Percentiles rank a stretch among this genome's conserved stretches.
phyloP scores from a whole-genome alignment of 1,284 basidiomycete species.

The Apiotrichum mycotoxinovorans region DNA sequence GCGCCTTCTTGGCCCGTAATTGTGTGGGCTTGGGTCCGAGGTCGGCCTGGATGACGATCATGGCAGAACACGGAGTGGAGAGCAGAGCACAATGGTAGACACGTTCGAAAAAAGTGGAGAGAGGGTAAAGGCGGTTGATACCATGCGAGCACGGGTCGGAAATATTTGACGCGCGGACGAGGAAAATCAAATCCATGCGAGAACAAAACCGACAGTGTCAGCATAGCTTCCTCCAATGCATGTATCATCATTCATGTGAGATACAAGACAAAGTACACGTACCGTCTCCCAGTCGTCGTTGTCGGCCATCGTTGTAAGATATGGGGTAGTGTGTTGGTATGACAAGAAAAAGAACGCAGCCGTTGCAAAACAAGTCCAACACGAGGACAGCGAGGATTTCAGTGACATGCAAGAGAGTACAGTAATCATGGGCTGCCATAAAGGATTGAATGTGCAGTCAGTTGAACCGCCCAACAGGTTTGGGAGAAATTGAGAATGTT shows the following conservation, averaged over 20 bases:
- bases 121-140: too few relatives aligned
- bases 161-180: too few relatives aligned
- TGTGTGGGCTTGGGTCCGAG: conserved; percentile 2
- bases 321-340: background rate
- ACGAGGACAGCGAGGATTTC: background rate
- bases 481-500: too few relatives aligned
- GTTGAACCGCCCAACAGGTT: too few relatives aligned
- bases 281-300: conserved; percentile 21
- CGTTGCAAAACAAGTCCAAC: too few relatives aligned
- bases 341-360: background rate
- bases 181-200: too few relatives aligned
- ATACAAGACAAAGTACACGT: background rate
- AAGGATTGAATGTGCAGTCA: too few relatives aligned
- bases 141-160: too few relatives aligned
- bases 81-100: background rate
- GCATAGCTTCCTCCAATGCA: background rate
- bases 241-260: background rate
- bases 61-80: too few relatives aligned
- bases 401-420: too few relatives aligned
- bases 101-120: background rate
- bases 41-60: background rate
- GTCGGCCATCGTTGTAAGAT: conserved; percentile 2
- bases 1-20: background rate
- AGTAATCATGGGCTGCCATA: too few relatives aligned
- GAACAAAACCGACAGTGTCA: background rate